Evolutionary conservation across 352 stramenopile genomes (phyloP), one percentile per base, ranked within the genome.

Genomic region (Pythium phragmitis): DNA sequence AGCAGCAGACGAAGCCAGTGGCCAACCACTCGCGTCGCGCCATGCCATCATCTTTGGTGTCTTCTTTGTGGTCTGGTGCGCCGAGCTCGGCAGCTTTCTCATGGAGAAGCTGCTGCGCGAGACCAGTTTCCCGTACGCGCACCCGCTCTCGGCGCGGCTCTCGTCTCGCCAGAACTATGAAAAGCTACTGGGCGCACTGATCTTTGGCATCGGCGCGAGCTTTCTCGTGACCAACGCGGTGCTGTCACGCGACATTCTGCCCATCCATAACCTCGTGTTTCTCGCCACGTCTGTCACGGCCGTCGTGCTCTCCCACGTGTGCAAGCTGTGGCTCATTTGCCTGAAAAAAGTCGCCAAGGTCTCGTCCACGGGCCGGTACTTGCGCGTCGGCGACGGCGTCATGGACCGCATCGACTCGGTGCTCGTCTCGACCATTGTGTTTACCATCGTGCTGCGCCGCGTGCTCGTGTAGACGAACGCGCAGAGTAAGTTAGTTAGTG

Each of bases 301-400:
- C 0, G 76, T 84, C 26, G 26, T 74, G 4, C 71, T 76, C 48
- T 76, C 76, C 9, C 77, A 88, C n/a, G 34, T 85, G 0, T 71
- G 68, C 46, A 89, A 89, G 34, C 67, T 89, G 36, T 78, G 85
- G 55, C 72, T 89, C 4, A 51, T 83, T 16, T 85, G 78, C 48
- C 64, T 89, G 52, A 88, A 89, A 62, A 87, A 87, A 52, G 63
- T 89, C 8, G 76, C 76, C 53, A 77, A 79, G 46, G 58, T 88
- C 16, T 60, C 70, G 3, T 67, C 53, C 34, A 85, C 80, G 0
- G 76, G 76, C 13, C 59, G 69, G 12, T 88, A 87, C 39, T 48
- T 85, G 16, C 37, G 53, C 8, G 56, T 80, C 34, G 78, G 80
- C n/a, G 78, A 77, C 13, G 80, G 80, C 41, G 65, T 85, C 4